These are phyloP conservation scores for Cymbidium sinense DNA, from an alignment of 106 monocot genomes.

Conservation along the genomic window DNA sequence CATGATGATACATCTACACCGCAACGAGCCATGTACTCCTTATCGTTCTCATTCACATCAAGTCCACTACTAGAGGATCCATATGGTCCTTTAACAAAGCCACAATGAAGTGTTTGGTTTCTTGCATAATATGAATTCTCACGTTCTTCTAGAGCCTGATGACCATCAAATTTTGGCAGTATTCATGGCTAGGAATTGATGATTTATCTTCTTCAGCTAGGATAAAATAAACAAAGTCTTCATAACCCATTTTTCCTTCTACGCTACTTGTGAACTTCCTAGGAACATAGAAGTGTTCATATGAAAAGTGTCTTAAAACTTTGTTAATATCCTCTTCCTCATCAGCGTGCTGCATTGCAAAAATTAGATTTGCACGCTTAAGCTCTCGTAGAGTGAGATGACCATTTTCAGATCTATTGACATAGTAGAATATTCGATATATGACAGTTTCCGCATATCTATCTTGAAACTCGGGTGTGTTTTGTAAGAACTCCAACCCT, in stretches of 20 bases:
- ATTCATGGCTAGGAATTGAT: conserved; percentile 89
- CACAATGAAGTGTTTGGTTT: conserved; percentile 73
- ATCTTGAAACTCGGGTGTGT: conserved; percentile 98
- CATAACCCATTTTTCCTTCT: conserved; percentile 97
- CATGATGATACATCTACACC: too few species aligned
- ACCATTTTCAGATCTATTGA: conserved; percentile 96
- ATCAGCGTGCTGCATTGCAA: conserved; percentile 90
- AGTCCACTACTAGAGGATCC: conserved; percentile 49
- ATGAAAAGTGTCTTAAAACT: conserved; percentile 93
- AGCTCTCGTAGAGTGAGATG: conserved; percentile 84
- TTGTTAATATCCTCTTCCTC: conserved; percentile 99
- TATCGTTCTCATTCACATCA: conserved; percentile 66
- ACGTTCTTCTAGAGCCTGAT: conserved; percentile 66
- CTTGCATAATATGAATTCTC: conserved; percentile 65
- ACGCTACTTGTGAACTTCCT: conserved; percentile 77
- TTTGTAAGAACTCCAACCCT: conserved; percentile 91
- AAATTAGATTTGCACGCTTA: conserved; percentile 79
- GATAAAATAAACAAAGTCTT: conserved; percentile 98
- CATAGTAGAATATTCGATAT: conserved; percentile 96
- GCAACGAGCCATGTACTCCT: too few species aligned
- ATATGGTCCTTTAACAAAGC: conserved; percentile 60
- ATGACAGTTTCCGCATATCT: conserved; percentile 73
- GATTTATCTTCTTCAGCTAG: conserved; percentile 95
- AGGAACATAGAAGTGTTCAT: conserved; percentile 98
- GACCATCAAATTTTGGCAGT: conserved; percentile 80